Base-by-base conservation (phyloP, 805 yeast species). In the Yamadazyma nakazawae region DNA sequence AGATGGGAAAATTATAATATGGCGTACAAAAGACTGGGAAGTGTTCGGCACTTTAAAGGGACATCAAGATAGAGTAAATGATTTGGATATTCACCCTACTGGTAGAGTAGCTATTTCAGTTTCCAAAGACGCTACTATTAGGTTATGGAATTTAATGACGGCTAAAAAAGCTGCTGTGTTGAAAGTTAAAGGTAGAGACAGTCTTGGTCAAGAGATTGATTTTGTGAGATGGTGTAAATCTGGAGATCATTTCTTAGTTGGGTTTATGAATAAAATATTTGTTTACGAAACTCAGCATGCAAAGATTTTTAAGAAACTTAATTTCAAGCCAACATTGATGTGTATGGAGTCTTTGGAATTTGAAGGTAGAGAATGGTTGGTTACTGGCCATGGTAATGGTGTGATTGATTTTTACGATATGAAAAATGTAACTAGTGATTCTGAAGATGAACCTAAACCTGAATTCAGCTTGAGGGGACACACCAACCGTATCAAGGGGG, bases 11-110 rank as follows among this genome's bases (percentile, higher is more conserved):
- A 82, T 94, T 40, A 80, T 89, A 43, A 78, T 94, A 36, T 94
- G 99, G 99, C 76, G 98, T 64, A 86, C 94, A 2, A 89, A 88
- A 63, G 99, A 94, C 67, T 94, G 99, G 99, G 98, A 94, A 61
- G 76, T 82, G 37, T 83, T 88, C 62, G 96, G 94, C 4, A 81
- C 84, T 12, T 72, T 94, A 64, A 90, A 90, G 63, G 98, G 97
- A 11, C 98, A 92, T 66, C 77, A 76, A 37, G 92, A 81, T n/a
- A 75, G 86, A 44, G 79, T 94, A 37, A 86, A 85, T 54, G 98
- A 90, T 63, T 59, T 94, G 37, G 85, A 90, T 25, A 85, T 94
- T 34, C 99, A 94, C 64, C 95, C 96, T 14, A 75, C 89, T 3
- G 96, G 96, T 12, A 79, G 88, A 67, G 81, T 94, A 47, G 97